Base-by-base conservation (phyloP, 2,329 filamentous ascomycete genomes). In the Ophiostoma sp. region DNA sequence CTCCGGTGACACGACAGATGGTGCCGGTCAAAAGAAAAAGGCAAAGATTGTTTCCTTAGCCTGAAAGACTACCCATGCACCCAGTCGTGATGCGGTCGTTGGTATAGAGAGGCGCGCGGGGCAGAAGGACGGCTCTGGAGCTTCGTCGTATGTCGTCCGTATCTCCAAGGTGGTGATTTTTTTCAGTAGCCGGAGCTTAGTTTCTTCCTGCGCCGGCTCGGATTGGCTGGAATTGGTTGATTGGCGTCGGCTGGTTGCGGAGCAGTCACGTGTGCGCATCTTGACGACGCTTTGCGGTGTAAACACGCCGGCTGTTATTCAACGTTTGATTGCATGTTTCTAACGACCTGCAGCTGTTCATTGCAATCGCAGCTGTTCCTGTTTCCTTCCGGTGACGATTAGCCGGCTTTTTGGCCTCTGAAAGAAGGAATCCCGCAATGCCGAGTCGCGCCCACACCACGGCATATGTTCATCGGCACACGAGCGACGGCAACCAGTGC, bases 131-230 rank as follows among this genome's bases (percentile, higher is more conserved):
- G 27, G 55, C 55, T 60, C 55, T 60, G 9, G 11, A 60, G 27
- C 55, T 60, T 60, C 27, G 55, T 60, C 27, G 55, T 60, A 36
- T 38, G 55, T 18, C 27, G 55, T 60, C 55, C 49, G 49, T 55
- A 45, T 45, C 18, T 55, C 18, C 27, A 60, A 5, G 38, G 60
- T 44, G 44, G 58, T 63, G 64, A 67, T 68, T 66, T 70, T 69
- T 70, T 68, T 70, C 36, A 58, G 36, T 42, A 63, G 60, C 47
- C 69, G 69, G 69, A 66, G 64, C 66, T 66, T 68, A 63, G 58
- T 66, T 68, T 70, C 66, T 70, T 70, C 66, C 66, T 49, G 66
- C 3, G 44, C 66, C 66, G 65, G 64, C 63, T 66, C 60, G 52
- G 68, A 66, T 58, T 55, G 67, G 41, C 64, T 62, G 60, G 60